Percentiles rank a stretch among this genome's conserved stretches.
Evolutionary conservation across 371 early-diverging fungal species (phyloP).

Genomic region (Rhizopus sp.): DNA sequence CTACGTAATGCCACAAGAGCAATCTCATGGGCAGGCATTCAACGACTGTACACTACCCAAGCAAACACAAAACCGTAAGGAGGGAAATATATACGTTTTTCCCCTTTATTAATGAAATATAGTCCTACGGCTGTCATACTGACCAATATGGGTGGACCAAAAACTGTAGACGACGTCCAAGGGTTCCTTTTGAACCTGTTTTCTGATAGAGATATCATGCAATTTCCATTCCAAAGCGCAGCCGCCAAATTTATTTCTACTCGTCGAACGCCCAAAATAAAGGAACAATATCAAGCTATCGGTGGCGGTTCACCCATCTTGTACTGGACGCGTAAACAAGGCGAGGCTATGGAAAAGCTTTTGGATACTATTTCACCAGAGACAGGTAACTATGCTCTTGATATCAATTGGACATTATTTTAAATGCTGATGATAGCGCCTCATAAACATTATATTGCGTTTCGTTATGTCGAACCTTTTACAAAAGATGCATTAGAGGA

Average conservation of each 20-base stretch:
- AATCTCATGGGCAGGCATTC: neutral
- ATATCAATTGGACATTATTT: neutral
- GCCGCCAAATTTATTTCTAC: slow-evolving; percentile 81
- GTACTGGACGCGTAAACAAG: slow-evolving; percentile 90
- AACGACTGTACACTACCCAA: neutral
- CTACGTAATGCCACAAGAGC: neutral
- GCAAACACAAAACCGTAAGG: neutral
- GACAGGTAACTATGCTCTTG: slow-evolving; percentile 59
- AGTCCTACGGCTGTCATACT: slow-evolving; percentile 81
- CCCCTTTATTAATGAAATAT: neutral
- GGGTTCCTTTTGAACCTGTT: slow-evolving; percentile 87
- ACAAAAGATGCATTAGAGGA: slow-evolving; percentile 72
- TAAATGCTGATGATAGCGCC: slow-evolving; percentile 62
- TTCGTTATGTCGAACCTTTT: slow-evolving; percentile 88
- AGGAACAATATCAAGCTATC: slow-evolving; percentile 88
- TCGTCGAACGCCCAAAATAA: slow-evolving; percentile 85
- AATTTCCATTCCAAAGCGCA: slow-evolving; percentile 79
- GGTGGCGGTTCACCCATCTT: slow-evolving; percentile 95
- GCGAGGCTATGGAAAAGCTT: slow-evolving; percentile 71
- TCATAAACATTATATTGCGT: slow-evolving; percentile 91
- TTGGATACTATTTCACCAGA: slow-evolving; percentile 79
- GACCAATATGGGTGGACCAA: slow-evolving; percentile 95
- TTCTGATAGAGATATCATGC: slow-evolving; percentile 92
- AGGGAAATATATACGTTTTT: neutral
- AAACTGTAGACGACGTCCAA: slow-evolving; percentile 75